Conservation (phyloP, 192 early-diverging fungal species). For the Globomyces pollinis-pini region DNA sequence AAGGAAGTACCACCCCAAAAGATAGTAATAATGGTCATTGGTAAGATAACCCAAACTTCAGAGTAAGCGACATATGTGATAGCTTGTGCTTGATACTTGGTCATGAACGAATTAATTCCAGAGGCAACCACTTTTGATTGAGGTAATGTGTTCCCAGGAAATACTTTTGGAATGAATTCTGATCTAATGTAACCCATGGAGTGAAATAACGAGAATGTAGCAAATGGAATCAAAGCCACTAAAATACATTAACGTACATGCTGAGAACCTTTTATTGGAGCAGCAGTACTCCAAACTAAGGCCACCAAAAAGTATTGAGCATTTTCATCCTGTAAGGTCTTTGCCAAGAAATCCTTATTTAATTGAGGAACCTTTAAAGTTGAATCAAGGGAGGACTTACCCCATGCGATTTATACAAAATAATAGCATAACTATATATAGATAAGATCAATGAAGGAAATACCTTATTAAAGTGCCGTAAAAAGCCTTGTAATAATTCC, state of each 20-base stretch:
- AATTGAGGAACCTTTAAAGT: conserved; percentile 46
- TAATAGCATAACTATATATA: conserved; percentile 48
- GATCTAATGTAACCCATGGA: conserved; percentile 60
- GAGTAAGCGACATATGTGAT: conserved; percentile 57
- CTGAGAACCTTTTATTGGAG: conserved; percentile 59
- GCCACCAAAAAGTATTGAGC: conserved; percentile 65
- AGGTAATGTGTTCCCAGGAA: conserved; percentile 37
- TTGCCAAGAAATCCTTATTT: conserved; percentile 48
- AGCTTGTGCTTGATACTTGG: conserved; percentile 50
- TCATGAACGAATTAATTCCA: conserved; percentile 41
- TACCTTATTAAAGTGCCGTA: conserved; percentile 62
- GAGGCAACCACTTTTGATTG: conserved; percentile 12
- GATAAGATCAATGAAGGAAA: not conserved
- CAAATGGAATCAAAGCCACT: conserved; percentile 73
- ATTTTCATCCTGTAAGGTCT: conserved; percentile 68
- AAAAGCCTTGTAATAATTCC: conserved; percentile 52
- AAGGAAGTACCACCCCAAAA: conserved; percentile 43
- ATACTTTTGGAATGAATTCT: conserved; percentile 56
- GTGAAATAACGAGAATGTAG: conserved; percentile 70
- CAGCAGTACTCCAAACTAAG: conserved; percentile 60
- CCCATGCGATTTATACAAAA: conserved; percentile 69
- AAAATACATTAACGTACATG: not conserved
- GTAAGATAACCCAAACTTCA: conserved; percentile 65
- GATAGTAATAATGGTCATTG: conserved; percentile 44
- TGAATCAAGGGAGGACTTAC: conserved; percentile 17